These are phyloP conservation scores for Abrus precatorius DNA, from an alignment of 306 rosid species.

Conservation along the genomic window DNA sequence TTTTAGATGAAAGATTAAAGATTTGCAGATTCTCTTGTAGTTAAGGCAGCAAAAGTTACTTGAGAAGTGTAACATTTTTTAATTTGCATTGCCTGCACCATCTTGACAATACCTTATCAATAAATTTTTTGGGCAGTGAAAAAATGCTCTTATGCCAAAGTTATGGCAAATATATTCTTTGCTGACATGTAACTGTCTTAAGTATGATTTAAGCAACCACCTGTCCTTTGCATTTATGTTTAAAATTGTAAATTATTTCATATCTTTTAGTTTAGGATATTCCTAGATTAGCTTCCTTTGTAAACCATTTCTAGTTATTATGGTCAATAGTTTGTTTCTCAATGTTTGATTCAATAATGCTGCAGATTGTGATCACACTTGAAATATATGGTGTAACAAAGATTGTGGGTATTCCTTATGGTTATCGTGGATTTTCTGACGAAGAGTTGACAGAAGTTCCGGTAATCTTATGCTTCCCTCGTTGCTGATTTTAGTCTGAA, in stretches of 20 bases:
- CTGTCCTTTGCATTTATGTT: conserved; percentile 3
- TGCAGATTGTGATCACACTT: conserved; percentile 98
- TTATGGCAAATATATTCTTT: conserved; percentile 16
- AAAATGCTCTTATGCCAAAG: conserved; percentile 2
- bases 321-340: conserved; percentile 33
- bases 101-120: background rate
- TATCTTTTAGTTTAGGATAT: conserved; percentile 6
- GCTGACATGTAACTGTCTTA: conserved; percentile 2
- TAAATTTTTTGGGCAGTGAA: conserved; percentile 15
- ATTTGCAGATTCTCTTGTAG: conserved; percentile 4
- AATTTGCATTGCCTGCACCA: background rate
- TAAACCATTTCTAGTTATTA: conserved; percentile 14
- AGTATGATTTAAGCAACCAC: conserved; percentile 15
- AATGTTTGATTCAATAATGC: conserved; percentile 41
- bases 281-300: conserved; percentile 37
- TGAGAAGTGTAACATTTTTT: conserved; percentile 1
- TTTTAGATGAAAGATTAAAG: conserved; percentile 26
- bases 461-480: conserved; percentile 59
- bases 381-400: conserved; percentile 92
- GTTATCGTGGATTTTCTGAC: conserved; percentile 93
- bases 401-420: conserved; percentile 95
- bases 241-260: conserved; percentile 24
- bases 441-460: conserved; percentile 78
- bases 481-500: conserved; percentile 24
- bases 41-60: background rate